Conservation (phyloP, 1,284 basidiomycete species). For the Cutaneotrichosporon daszewskae region DNA sequence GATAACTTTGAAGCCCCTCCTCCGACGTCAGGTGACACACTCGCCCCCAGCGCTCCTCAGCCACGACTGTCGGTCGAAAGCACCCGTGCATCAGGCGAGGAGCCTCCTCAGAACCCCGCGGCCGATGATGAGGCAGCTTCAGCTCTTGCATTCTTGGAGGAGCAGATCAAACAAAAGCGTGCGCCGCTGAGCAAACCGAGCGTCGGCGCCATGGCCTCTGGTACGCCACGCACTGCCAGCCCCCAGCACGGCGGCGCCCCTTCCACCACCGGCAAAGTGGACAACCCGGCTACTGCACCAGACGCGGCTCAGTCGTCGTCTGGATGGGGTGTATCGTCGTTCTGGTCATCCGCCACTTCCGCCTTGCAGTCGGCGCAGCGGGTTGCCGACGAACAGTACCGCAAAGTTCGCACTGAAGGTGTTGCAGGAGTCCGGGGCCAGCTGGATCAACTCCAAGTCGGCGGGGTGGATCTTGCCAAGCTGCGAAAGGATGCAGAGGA, state of each 20-base stretch:
- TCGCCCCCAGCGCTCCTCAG: background rate
- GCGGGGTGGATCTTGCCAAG: conserved; percentile 74
- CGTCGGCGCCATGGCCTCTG: no score
- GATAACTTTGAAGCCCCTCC: conserved; percentile 58
- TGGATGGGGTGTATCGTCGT: conserved; percentile 52
- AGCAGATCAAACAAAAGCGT: conserved; percentile 73
- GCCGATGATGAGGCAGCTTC: conserved; percentile 50
- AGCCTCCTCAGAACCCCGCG: conserved; percentile 53
- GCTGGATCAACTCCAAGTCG: conserved; percentile 49
- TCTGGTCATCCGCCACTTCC: conserved; percentile 78
- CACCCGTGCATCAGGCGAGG: conserved; percentile 1
- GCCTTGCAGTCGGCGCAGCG: conserved; percentile 80
- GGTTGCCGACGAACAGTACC: conserved; percentile 74
- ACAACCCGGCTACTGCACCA: conserved; percentile 21
- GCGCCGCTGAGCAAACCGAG: conserved; percentile 30
- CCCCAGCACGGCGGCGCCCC: conserved; percentile 13
- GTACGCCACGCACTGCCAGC: conserved; percentile 23
- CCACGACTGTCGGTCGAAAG: conserved; percentile 22
- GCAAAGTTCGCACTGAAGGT: conserved; percentile 57
- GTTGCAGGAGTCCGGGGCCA: conserved; percentile 25
- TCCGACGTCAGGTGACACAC: background rate
- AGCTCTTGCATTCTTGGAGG: conserved; percentile 86
- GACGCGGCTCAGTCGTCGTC: conserved; percentile 8
- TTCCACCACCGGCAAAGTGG: conserved; percentile 6
- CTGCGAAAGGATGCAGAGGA: conserved; percentile 53